phyloP scores from a whole-genome alignment of 2,329 filamentous ascomycete genomes.

The Cercospora sp. region DNA sequence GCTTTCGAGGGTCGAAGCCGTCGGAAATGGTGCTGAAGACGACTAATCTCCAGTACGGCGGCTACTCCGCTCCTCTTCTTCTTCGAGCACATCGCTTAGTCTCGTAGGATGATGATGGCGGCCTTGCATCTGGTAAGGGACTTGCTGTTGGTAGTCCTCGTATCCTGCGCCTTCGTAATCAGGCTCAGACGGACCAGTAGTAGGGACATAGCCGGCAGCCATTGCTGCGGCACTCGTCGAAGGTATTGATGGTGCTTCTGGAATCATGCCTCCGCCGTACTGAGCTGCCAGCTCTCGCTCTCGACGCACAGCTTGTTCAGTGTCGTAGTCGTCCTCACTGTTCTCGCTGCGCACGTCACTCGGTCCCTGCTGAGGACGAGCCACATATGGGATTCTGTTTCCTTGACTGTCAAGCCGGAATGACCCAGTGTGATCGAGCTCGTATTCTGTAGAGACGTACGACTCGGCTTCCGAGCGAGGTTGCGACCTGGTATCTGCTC shows the following conservation, averaged over 20 bases:
- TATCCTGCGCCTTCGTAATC: conserved; percentile 56
- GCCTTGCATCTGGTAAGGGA: conserved; percentile 37
- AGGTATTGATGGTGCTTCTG: conserved; percentile 37
- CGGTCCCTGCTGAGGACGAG: conserved; percentile 40
- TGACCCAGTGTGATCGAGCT: conserved; percentile 62
- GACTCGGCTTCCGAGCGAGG: conserved; percentile 38
- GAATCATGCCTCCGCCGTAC: conserved; percentile 43
- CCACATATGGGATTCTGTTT: conserved; percentile 55
- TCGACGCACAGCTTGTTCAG: conserved; percentile 52
- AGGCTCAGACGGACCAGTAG: conserved; percentile 32
- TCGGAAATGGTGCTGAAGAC: conserved; percentile 2
- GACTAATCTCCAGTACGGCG: conserved; percentile 33
- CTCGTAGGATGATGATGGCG: conserved; percentile 83
- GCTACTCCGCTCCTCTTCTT: conserved; percentile 63
- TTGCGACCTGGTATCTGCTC: conserved; percentile 29
- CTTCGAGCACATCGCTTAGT: conserved; percentile 83
- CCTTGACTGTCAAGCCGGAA: conserved; percentile 64
- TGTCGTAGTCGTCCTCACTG: conserved; percentile 57
- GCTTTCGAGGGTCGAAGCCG: conserved; percentile 5
- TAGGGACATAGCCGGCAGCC: conserved; percentile 27
- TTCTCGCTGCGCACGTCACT: conserved; percentile 21
- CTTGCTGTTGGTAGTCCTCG: conserved; percentile 61
- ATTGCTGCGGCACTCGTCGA: conserved; percentile 39
- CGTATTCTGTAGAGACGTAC: conserved; percentile 63
- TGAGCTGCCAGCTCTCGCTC: conserved; percentile 51